Percentiles rank a stretch among this genome's conserved stretches.
phyloP scores from a whole-genome alignment of 2,329 filamentous ascomycete species.

The Pseudocercospora vitis region DNA sequence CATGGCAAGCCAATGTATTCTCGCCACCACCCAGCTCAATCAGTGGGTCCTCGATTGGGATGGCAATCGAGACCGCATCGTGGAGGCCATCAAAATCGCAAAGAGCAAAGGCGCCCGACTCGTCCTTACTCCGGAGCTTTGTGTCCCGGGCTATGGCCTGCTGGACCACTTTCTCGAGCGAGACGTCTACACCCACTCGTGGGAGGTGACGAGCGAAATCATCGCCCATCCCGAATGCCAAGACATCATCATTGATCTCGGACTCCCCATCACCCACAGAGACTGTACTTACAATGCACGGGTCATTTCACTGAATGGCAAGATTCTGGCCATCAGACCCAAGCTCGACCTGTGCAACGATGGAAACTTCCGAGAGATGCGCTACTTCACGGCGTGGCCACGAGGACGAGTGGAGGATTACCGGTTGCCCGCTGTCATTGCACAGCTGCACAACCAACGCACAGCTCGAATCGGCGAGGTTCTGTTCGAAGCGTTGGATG shows the following conservation, averaged over 20 bases:
- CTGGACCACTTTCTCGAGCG: slow-evolving; percentile 61
- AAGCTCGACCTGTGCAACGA: slow-evolving; percentile 72
- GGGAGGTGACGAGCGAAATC: slow-evolving; percentile 64
- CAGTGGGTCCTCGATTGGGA: slow-evolving; percentile 60
- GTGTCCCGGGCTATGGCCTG: slow-evolving; percentile 63
- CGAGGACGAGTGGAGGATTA: slow-evolving; percentile 63
- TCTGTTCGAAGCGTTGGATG: slow-evolving; percentile 62
- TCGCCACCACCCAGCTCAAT: slow-evolving; percentile 49
- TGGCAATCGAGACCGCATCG: slow-evolving; percentile 64
- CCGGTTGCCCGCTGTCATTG: slow-evolving; percentile 60
- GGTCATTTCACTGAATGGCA: slow-evolving; percentile 63
- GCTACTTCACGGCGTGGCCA: slow-evolving; percentile 64
- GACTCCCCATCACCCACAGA: slow-evolving; percentile 60
- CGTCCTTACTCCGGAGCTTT: slow-evolving; percentile 51
- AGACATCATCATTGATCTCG: slow-evolving; percentile 61
- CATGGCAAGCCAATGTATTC: slow-evolving; percentile 38
- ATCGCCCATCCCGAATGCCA: slow-evolving; percentile 60
- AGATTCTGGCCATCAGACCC: slow-evolving; percentile 69
- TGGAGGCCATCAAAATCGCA: slow-evolving; percentile 60
- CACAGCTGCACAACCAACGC: slow-evolving; percentile 54
- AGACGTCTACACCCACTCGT: slow-evolving; percentile 47
- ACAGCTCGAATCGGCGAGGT: slow-evolving; percentile 69
- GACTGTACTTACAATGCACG: slow-evolving; percentile 66
- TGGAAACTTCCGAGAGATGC: slow-evolving; percentile 56
- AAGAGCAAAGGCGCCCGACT: slow-evolving; percentile 63